Evolutionary conservation across 2,329 filamentous ascomycete genomes (phyloP), one percentile per base, ranked within the genome.

Genomic region (Pestalotiopsis sp.): DNA sequence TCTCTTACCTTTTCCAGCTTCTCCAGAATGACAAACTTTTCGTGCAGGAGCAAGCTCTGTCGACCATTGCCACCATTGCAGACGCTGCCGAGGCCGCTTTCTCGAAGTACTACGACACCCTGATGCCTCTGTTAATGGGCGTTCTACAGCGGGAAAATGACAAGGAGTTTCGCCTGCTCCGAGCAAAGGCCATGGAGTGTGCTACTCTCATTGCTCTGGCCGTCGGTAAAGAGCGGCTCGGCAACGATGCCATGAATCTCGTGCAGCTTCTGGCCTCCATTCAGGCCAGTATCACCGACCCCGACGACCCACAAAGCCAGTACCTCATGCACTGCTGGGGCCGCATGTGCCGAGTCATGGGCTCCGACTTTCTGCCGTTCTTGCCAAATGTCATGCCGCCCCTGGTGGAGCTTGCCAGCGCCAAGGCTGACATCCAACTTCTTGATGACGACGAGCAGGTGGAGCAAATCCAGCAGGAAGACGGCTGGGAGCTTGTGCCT

Each of bases 241-340:
- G 94, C 11, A 87, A 89, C 72, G 95, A 99, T 81, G 95, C 95
- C 4, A 87, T 96, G 82, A 92, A 90, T 57, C 86, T 99, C 56
- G 95, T 98, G 23, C 91, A 97, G 75, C 87, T 98, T 25, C 87
- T 99, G 66, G 95, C 93, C 66, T 90, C 89, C 71, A 97, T 98
- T 68, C 96, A 99, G 80, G 87, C 90, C 74, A 92, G 88, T 77
- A 96, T 98, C 71, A 92, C 91, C 4, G 96, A 99, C 76, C 84
- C 94, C 1, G 96, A 99, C 75, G 96, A 99, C 78, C 96, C 96
- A 52, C 96, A 99, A 81, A 93, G 94, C 17, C 95, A 97, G 76
- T 99, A 99, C 80, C 87, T 99, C 45, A 93, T 99, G 82, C 96
- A 99, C 85, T 99, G 96, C 84, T 99, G 96, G 96, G 96, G 96